phyloP scores from a whole-genome alignment of 257 asterid genomes.

The Cynanchum wilfordii region DNA sequence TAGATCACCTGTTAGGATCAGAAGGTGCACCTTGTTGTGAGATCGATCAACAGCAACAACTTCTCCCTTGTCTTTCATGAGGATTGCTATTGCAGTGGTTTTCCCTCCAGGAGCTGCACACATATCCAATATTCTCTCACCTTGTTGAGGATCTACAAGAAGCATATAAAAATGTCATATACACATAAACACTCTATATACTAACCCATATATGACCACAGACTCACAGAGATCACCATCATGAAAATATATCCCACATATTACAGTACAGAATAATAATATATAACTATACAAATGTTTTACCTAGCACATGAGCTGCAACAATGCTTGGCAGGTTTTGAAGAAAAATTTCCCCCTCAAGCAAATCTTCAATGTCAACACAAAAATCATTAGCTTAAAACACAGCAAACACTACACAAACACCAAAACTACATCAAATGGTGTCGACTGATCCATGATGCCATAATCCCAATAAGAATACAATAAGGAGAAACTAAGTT shows the following conservation, averaged over 20 bases:
- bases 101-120: constrained; percentile 99
- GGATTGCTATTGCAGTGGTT: constrained; percentile 92
- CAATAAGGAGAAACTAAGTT: neutral
- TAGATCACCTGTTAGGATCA: constrained; percentile 47
- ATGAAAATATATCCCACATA: neutral
- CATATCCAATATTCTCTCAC: constrained; percentile 91
- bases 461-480: neutral
- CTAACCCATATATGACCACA: no score
- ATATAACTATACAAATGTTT: neutral
- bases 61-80: constrained; percentile 93
- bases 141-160: constrained; percentile 77
- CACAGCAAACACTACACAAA: neutral
- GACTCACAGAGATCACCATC: neutral
- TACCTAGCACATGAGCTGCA: constrained; percentile 85
- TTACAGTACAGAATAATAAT: neutral
- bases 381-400: constrained; percentile 3
- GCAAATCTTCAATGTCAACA: constrained; percentile 55
- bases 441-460: neutral
- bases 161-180: neutral
- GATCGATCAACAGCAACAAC: constrained; percentile 89
- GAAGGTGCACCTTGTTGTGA: constrained; percentile 95
- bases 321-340: constrained; percentile 97
- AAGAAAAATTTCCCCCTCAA: constrained; percentile 94
- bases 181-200: neutral
- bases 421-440: neutral